Evolutionary conservation across 2,329 filamentous ascomycete genomes (phyloP).

Genomic region (Cryphonectria naterciae): DNA sequence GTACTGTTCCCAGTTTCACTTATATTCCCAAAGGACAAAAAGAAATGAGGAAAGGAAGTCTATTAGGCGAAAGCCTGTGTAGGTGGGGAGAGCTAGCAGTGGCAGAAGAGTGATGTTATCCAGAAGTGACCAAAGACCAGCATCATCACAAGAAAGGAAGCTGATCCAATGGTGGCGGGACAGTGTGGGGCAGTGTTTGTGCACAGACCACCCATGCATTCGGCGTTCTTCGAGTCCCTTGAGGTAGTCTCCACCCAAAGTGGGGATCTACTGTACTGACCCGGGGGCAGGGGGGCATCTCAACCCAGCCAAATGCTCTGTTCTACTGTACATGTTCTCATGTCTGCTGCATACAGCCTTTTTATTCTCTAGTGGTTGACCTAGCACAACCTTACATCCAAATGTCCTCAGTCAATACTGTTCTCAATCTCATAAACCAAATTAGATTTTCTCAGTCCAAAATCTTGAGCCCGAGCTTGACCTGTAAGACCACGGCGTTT

Average conservation of each 20-base stretch:
- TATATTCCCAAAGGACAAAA: slow-evolving; percentile 12
- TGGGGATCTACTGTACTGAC: not conserved
- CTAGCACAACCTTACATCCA: too few relatives aligned
- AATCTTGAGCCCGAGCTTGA: too few relatives aligned
- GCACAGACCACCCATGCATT: slow-evolving; percentile 8
- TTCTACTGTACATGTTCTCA: too few relatives aligned
- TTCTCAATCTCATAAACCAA: too few relatives aligned
- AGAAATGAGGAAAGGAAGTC: not conserved
- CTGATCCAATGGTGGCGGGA: slow-evolving; percentile 1
- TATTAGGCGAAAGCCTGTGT: not conserved
- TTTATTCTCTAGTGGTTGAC: too few relatives aligned
- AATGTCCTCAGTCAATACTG: too few relatives aligned
- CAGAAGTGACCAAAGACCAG: not conserved
- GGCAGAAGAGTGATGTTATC: slow-evolving; percentile 4
- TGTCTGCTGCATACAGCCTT: too few relatives aligned
- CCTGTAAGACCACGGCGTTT: too few relatives aligned
- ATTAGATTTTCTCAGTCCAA: too few relatives aligned
- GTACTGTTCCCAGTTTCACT: not conserved
- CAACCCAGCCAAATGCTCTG: too few relatives aligned
- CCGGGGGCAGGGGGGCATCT: too few relatives aligned
- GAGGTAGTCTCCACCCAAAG: not conserved
- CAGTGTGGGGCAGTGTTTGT: not conserved
- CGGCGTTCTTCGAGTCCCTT: not conserved
- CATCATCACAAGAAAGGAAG: not conserved
- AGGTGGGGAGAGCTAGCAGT: not conserved